phyloP scores from a whole-genome alignment of 2,329 filamentous ascomycete species.

The Fonsecaea monophora region DNA sequence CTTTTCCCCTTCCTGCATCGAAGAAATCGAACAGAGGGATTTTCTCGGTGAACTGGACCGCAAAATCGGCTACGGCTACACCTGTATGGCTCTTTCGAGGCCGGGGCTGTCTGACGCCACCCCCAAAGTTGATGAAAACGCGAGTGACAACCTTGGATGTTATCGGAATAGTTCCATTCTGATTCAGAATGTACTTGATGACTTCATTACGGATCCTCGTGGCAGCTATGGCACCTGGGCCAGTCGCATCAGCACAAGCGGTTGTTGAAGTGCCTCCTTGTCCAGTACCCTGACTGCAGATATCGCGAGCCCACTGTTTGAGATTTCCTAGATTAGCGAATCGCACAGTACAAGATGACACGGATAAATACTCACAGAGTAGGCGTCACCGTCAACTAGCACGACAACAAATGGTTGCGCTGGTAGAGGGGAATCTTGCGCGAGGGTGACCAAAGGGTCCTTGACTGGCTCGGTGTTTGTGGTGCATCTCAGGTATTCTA shows the following conservation, averaged over 20 bases:
- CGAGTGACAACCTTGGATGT: conserved; percentile 34
- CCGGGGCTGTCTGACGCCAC: neutral
- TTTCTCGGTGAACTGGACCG: conserved; percentile 36
- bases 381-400: conserved; percentile 39
- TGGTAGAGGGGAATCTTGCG: conserved; percentile 25
- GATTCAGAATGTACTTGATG: conserved; percentile 33
- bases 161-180: conserved; percentile 28
- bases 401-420: conserved; percentile 38
- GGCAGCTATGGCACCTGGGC: conserved; percentile 34
- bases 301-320: conserved; percentile 24
- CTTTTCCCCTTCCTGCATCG: conserved; percentile 38
- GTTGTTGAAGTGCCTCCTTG: neutral
- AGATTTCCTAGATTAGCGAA: neutral
- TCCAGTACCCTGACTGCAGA: neutral
- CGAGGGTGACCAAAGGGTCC: neutral
- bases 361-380: conserved; percentile 26
- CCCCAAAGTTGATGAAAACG: conserved; percentile 33
- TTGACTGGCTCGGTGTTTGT: conserved; percentile 13
- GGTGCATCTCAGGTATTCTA: conserved; percentile 34
- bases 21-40: conserved; percentile 38
- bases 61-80: conserved; percentile 28
- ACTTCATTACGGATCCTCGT: conserved; percentile 36
- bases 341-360: neutral
- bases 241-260: conserved; percentile 2
- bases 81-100: conserved; percentile 8